Conservation (phyloP, 129 eudicot genomes). For the Arctium minus region DNA sequence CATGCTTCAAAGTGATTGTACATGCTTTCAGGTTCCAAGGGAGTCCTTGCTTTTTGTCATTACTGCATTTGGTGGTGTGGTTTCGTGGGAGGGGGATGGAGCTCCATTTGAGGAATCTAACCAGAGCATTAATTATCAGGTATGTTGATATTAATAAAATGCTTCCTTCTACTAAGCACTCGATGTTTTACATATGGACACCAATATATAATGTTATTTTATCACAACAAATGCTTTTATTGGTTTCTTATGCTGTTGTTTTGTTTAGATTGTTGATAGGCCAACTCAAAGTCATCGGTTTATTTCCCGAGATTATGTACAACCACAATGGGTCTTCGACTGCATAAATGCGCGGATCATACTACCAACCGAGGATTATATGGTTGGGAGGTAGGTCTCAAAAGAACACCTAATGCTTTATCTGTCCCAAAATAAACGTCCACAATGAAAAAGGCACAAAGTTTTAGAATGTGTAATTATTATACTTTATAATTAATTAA, state of each 20-base stretch:
- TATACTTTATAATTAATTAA: no score
- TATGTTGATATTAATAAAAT: not conserved
- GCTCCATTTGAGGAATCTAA: constrained; percentile 76
- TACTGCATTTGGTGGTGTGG: constrained; percentile 83
- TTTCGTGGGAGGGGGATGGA: constrained; percentile 91
- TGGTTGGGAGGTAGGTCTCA: constrained; percentile 68
- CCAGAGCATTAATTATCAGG: constrained; percentile 71
- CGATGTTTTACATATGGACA: no score
- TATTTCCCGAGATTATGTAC: constrained; percentile 78
- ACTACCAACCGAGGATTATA: constrained; percentile 70
- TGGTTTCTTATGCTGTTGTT: not conserved
- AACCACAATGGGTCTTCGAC: constrained; percentile 91
- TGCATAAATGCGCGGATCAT: constrained; percentile 76
- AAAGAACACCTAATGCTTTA: not conserved
- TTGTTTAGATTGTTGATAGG: constrained; percentile 75
- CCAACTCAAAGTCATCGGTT: constrained; percentile 66
- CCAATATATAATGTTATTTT: no score
- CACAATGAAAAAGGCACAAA: no score
- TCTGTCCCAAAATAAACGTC: no score
- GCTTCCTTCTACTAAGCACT: not conserved
- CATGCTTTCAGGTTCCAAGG: constrained; percentile 58
- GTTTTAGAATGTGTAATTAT: no score
- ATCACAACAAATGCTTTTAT: not conserved
- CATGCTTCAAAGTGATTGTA: not conserved
- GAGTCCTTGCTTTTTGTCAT: constrained; percentile 81